Evolutionary conservation across 345 rosid genomes (phyloP).

Genomic region (Aquilaria yunnanensis): DNA sequence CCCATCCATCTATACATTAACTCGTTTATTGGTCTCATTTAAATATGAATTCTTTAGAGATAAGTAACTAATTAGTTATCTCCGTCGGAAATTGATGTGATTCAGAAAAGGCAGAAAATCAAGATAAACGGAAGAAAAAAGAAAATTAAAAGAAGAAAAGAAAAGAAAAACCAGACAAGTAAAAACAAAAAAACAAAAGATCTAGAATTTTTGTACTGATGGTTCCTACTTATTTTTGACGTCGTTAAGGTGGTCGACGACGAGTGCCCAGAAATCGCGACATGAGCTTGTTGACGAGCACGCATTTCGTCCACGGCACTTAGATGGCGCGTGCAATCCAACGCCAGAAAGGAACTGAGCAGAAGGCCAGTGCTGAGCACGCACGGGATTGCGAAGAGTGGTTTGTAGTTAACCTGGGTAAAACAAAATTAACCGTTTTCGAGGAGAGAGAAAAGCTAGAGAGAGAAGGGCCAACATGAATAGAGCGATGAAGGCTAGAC

Average conservation of each 20-base stretch:
- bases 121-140: not conserved
- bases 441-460: not conserved
- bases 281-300: constrained; percentile 20
- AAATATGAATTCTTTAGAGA: no score
- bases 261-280: constrained; percentile 24
- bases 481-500: constrained; percentile 1
- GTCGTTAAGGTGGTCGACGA: constrained; percentile 16
- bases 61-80: no score
- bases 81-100: no score
- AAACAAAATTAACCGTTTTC: constrained; percentile 34
- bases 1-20: no score
- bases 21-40: no score
- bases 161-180: not conserved
- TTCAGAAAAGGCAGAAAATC: no score
- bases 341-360: constrained; percentile 1
- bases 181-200: constrained; percentile 11
- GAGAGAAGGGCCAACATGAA: not conserved
- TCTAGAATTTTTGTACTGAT: constrained; percentile 21
- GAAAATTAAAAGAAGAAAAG: constrained; percentile 5
- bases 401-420: not conserved
- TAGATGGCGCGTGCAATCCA: not conserved
- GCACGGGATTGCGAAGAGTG: constrained; percentile 2
- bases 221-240: constrained; percentile 30
- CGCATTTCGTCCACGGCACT: constrained; percentile 7
- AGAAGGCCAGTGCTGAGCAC: constrained; percentile 7